phyloP scores from a whole-genome alignment of 83 land plant genomes.

The Diphasiastrum complanatum region DNA sequence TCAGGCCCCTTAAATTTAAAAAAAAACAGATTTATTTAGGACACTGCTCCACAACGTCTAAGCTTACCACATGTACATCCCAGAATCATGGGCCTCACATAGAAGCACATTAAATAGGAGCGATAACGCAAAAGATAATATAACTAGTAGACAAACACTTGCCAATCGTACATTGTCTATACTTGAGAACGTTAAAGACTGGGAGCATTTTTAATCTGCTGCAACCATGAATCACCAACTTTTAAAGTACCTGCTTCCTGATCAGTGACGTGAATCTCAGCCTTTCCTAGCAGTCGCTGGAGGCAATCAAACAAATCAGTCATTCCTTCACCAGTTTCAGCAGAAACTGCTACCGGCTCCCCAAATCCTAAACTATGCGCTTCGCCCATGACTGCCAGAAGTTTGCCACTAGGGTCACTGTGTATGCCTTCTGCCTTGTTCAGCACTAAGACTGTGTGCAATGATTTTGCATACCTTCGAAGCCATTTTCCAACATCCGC shows the following conservation, averaged over 20 bases:
- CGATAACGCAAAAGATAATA: too few species aligned
- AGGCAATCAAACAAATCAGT: constrained; percentile 66
- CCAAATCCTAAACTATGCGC: constrained; percentile 82
- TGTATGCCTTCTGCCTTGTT: constrained; percentile 79
- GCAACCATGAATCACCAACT: not conserved
- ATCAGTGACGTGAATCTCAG: constrained; percentile 30
- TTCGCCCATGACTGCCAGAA: constrained; percentile 59
- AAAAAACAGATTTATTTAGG: too few species aligned
- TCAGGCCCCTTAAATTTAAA: too few species aligned
- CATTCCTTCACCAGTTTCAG: constrained; percentile 92
- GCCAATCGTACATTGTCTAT: too few species aligned
- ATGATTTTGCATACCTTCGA: constrained; percentile 64
- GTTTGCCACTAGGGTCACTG: constrained; percentile 41
- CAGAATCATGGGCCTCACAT: too few species aligned
- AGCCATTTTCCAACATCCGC: constrained; percentile 86
- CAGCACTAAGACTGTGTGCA: constrained; percentile 58
- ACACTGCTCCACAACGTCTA: too few species aligned
- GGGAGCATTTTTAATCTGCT: not conserved
- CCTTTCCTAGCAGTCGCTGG: constrained; percentile 61
- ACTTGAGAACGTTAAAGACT: not conserved
- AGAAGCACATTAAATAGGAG: too few species aligned
- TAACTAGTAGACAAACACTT: too few species aligned
- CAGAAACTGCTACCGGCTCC: constrained; percentile 83
- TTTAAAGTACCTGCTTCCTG: constrained; percentile 21
- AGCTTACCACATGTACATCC: too few species aligned